Evolutionary conservation across 352 stramenopile genomes (phyloP), one percentile per base, ranked within the genome.

Genomic region (Globisporangium solare): DNA sequence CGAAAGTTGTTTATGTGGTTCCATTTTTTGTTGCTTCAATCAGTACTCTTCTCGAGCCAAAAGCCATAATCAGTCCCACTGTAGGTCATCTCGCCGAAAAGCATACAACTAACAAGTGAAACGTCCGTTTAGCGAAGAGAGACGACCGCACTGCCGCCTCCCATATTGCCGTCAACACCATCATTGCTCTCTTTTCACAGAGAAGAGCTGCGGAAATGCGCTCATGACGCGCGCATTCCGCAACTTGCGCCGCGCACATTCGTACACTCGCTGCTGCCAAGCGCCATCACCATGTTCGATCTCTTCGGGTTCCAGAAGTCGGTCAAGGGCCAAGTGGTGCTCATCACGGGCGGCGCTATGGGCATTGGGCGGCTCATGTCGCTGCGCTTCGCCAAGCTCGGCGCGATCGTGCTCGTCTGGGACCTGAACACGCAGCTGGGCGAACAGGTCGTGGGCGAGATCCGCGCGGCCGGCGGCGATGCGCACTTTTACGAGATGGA

Each of bases 271-370:
- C 47, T 21, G 24, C n/a, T 15, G 5, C 11, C 24, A 12, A 17
- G 4, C 12, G 10, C 13, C 18, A 14, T 31, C 31, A n/a, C 20
- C 18, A 57, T 49, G 40, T 40, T 49, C 27, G 17, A 15, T 13
- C 42, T 37, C 6, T 51, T 58, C 10, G 22, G 40, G 42, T 31
- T 51, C 40, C 57, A 58, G 47, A 83, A 83, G 32, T 69, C 71
- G 20, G 74, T 83, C 42, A 68, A 68, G 48, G 71, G 62, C 18
- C 50, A 82, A 18, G 67, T 84, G 31, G 70, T 85, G 51, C 67
- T 85, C 46, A 64, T 85, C 63, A 82, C 74, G 5, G 74, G 74
- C 20, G 74, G 74, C 21, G 74, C 70, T 51, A 85, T 82, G 72
- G 74, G 74, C 3, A 64, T 85, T 24, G 70, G 71, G 10, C 67